A percentile compares a stretch with the other conserved stretches of the same genome.
phyloP scores from a whole-genome alignment of 495 filamentous ascomycete genomes.

The Usnea hakonensis region DNA sequence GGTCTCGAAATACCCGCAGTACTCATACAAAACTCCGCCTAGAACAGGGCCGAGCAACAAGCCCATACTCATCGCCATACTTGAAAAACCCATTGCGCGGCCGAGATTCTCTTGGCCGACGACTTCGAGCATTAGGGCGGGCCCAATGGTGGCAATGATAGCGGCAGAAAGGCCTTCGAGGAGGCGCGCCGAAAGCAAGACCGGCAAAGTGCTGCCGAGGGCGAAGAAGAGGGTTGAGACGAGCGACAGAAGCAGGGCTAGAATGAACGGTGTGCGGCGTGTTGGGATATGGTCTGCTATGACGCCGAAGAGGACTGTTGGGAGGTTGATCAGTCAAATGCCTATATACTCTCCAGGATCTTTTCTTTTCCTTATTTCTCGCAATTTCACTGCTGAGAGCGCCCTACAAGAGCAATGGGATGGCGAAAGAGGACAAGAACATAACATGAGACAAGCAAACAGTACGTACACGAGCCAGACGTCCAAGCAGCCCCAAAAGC shows the following conservation, averaged over 20 bases:
- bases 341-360: no score
- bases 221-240: conserved; percentile 40
- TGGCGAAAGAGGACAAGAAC: no score
- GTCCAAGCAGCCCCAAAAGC: conserved; percentile 66
- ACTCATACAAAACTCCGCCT: conserved; percentile 10
- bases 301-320: conserved; percentile 21
- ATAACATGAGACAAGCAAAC: no score
- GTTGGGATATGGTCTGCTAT: conserved; percentile 40
- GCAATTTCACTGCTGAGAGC: no score
- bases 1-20: conserved; percentile 7
- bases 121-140: conserved; percentile 38
- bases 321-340: not conserved
- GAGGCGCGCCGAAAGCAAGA: conserved; percentile 40
- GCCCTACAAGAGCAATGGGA: no score
- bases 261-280: conserved; percentile 40
- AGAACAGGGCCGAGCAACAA: conserved; percentile 6
- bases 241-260: conserved; percentile 37
- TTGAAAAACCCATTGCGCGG: conserved; percentile 24
- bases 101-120: conserved; percentile 39
- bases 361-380: not conserved
- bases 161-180: conserved; percentile 45
- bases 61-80: conserved; percentile 3
- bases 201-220: conserved; percentile 32
- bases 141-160: conserved; percentile 42
- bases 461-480: conserved; percentile 42